Percentiles rank a stretch among this genome's conserved stretches.
phyloP scores from a whole-genome alignment of 23 red algal species.

The Agarophyton chilense region DNA sequence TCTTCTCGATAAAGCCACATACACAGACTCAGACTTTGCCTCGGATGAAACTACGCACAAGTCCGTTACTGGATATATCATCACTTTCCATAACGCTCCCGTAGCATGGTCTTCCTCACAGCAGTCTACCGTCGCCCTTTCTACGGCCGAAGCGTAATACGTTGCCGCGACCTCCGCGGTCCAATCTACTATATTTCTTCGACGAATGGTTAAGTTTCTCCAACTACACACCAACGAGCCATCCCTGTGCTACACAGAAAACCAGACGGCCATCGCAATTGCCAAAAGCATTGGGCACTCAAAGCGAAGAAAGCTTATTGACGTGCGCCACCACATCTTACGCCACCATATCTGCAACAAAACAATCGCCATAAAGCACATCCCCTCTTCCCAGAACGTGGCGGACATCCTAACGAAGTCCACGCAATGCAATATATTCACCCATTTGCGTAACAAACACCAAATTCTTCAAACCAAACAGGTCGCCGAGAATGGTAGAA shows the following conservation, averaged over 20 bases:
- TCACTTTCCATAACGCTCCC: background rate
- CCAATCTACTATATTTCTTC: background rate
- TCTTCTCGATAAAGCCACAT: background rate
- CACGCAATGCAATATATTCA: background rate
- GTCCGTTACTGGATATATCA: background rate
- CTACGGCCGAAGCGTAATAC: slow-evolving; percentile 10
- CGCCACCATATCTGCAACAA: background rate
- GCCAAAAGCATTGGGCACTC: background rate
- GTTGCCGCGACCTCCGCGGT: background rate
- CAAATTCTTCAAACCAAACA: too few species aligned
- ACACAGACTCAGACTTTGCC: background rate
- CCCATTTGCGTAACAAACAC: too few species aligned
- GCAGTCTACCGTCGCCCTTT: background rate
- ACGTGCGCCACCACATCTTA: slow-evolving; percentile 19
- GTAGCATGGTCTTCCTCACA: background rate
- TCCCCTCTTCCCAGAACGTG: background rate
- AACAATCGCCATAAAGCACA: background rate
- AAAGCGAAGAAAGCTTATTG: background rate
- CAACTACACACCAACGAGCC: background rate
- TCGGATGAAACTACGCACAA: background rate
- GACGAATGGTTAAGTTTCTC: background rate
- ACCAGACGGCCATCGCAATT: background rate
- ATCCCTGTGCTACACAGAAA: background rate
- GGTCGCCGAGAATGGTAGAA: too few species aligned
- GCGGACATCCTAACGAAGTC: background rate